Percentiles rank a stretch among this genome's conserved stretches.
These are phyloP conservation scores for Pestalotiopsis sp. DNA, from an alignment of 2,329 filamentous ascomycete genomes.

Conservation along the genomic window DNA sequence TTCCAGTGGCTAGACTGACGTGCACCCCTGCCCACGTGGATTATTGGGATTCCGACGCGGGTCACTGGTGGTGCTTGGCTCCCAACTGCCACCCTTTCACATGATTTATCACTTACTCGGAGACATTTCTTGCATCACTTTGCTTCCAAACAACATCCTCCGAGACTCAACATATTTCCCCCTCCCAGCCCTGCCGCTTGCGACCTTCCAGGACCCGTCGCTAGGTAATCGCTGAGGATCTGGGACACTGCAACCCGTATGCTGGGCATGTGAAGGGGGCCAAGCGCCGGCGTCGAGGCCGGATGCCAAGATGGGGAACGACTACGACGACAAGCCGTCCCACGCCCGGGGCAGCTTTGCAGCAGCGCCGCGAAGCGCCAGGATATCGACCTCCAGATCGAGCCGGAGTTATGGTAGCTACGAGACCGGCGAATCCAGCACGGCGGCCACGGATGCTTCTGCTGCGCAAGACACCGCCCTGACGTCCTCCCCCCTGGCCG, in stretches of 20 bases:
- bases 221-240: not conserved
- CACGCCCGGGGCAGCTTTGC: conserved; percentile 6
- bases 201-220: not conserved
- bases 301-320: conserved; percentile 16
- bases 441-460: conserved; percentile 30
- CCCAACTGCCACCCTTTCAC: not conserved
- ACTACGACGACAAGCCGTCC: conserved; percentile 10
- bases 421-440: conserved; percentile 50
- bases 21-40: not conserved
- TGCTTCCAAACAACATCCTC: not conserved
- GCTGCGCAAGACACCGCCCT: conserved; percentile 19
- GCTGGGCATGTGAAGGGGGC: conserved; percentile 3
- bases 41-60: not conserved
- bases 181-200: not conserved
- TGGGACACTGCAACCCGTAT: not conserved
- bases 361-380: conserved; percentile 23
- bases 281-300: not conserved
- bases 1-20: not conserved
- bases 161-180: not conserved
- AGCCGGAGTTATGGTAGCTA: conserved; percentile 39
- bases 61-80: not conserved
- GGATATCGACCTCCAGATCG: conserved; percentile 32
- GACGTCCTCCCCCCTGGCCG: conserved; percentile 18
- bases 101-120: not conserved
- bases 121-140: not conserved